phyloP scores from a whole-genome alignment of 257 asterid species.

The Rubia yunnanensis region DNA sequence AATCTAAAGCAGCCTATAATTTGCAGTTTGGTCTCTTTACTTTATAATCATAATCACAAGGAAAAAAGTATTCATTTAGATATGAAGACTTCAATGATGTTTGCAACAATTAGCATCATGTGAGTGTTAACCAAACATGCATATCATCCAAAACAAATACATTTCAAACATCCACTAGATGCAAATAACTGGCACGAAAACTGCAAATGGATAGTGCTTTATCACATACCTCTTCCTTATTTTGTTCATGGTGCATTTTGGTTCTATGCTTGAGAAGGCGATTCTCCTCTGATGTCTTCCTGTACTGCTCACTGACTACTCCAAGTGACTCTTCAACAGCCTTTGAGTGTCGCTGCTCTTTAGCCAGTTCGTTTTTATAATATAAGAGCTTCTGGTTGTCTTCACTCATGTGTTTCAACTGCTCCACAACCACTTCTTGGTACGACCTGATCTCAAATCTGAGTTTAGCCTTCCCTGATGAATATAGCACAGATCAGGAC shows the following conservation, averaged over 20 bases:
- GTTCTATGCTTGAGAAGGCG: no score
- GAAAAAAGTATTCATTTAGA: not conserved
- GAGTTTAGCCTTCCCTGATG: slow-evolving; percentile 49
- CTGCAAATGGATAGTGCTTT: not conserved
- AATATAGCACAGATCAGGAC: not conserved
- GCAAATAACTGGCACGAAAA: no score
- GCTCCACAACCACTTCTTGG: slow-evolving; percentile 46
- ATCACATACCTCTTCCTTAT: no score
- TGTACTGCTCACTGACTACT: no score
- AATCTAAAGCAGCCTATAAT: not conserved
- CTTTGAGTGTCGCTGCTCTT: slow-evolving; percentile 38
- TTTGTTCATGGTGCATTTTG: no score
- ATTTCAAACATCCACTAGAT: no score
- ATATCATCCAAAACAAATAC: no score
- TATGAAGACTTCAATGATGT: not conserved
- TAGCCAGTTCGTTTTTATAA: slow-evolving; percentile 33
- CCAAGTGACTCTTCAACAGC: slow-evolving; percentile 35
- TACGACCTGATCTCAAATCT: slow-evolving; percentile 50
- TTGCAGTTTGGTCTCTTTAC: not conserved
- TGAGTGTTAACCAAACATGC: no score
- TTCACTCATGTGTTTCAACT: slow-evolving; percentile 57
- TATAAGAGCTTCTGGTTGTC: slow-evolving; percentile 55
- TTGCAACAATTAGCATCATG: not conserved
- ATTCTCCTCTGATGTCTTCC: no score
- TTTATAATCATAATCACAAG: not conserved